A percentile compares a stretch with the other conserved stretches of the same genome.
Conservation (phyloP, 441 rosid species). For the Dalechampia spathulata region DNA sequence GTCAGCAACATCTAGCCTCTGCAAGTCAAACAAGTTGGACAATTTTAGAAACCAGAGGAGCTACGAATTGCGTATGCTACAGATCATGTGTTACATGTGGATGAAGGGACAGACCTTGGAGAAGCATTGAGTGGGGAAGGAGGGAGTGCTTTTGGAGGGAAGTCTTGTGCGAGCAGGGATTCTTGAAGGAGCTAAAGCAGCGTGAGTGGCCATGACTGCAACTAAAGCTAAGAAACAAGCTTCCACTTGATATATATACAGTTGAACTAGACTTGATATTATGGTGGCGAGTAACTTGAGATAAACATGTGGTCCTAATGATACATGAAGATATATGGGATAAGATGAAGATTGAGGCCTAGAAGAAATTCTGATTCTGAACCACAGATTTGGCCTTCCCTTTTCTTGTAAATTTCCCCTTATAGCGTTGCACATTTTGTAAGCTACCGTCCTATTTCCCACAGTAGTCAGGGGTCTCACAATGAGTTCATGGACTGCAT, state of each 20-base stretch:
- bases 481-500: not conserved
- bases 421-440: not conserved
- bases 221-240: conserved; percentile 21
- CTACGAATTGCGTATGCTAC: too few relatives aligned
- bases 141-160: conserved; percentile 47
- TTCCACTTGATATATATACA: conserved; percentile 18
- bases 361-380: conserved; percentile 14
- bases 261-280: conserved; percentile 13
- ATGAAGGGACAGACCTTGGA: conserved; percentile 38
- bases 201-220: conserved; percentile 80
- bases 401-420: conserved; percentile 1
- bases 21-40: conserved; percentile 13
- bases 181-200: conserved; percentile 87
- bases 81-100: not conserved
- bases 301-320: conserved; percentile 49
- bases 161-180: conserved; percentile 54
- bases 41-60: not conserved
- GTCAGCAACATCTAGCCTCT: conserved; percentile 72
- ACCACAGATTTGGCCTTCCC: conserved; percentile 24
- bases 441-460: not conserved
- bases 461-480: not conserved
- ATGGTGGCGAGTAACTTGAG: conserved; percentile 36
- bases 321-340: conserved; percentile 32
- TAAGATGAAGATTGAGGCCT: conserved; percentile 30
- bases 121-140: conserved; percentile 71